Evolutionary conservation across 192 early-diverging fungal genomes (phyloP), one percentile per base, ranked within the genome.

Genomic region (Entomortierella chlamydospora): DNA sequence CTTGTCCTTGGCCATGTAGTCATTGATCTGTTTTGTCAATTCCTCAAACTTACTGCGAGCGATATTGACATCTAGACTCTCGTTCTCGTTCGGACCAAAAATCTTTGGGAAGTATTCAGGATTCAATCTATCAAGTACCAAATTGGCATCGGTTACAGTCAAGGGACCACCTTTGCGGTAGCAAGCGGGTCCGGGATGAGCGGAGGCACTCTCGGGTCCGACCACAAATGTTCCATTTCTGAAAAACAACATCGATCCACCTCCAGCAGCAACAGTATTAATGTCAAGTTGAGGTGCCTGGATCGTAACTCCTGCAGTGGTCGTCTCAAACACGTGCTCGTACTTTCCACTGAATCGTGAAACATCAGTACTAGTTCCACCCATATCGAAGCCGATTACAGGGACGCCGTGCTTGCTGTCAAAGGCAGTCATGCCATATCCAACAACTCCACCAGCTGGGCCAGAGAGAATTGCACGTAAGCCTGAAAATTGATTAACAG

Each of bases 381-480:
- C 96, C 97, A 98, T 98, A 83, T 98, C 98, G 70, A 99, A 99
- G 6, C 96, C 97, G 70, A 99, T 95, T 18, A 97, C 91, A 0
- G 94, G 89, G 4, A 72, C 64, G 1, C 81, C 71, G 28, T 81
- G 54, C 47, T 88, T 83, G 26, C 81, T 63, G 49, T 82, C 81
- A 59, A 70, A 89, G 0, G 81, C 85, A 1, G 88, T 89, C 65
- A 86, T 81, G 9, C 82, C 88, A 55, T 87, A 87, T 0, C 88
- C 97, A 23, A 99, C 95, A 26, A 99, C 97, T 18, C 98, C 98
- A 23, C 91, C 98, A 0, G 98, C 98, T 15, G 98, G 97, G 1
- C 98, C 93, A 17, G 94, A 95, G n/a, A 98, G 85, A 49, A 99
- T 96, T 1, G 96, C 96, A 17, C 88, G 87, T 49, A 96, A 90